Evolutionary conservation across 305 asterid species (phyloP).

Genomic region (Andrographis paniculata): DNA sequence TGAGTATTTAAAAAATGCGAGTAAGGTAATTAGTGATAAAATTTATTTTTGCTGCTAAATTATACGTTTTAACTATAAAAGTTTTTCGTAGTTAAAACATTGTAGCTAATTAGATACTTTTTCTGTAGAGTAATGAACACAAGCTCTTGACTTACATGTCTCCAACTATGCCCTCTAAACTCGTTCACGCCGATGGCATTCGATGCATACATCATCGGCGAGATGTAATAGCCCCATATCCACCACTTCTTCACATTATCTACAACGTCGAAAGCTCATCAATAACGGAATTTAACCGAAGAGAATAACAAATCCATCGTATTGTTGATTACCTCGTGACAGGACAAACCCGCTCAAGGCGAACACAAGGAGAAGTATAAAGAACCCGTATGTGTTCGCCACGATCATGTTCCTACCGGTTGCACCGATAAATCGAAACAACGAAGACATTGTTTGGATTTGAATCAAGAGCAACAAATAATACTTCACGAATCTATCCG

Average conservation of each 20-base stretch:
- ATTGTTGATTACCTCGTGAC: slow-evolving; percentile 23
- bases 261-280: neutral
- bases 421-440: slow-evolving; percentile 25
- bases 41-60: no score
- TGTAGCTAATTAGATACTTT: neutral
- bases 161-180: slow-evolving; percentile 30
- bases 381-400: slow-evolving; percentile 24
- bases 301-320: neutral
- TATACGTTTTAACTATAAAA: no score
- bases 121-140: neutral
- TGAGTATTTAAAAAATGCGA: no score
- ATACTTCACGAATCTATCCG: no score
- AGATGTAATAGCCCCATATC: slow-evolving; percentile 38
- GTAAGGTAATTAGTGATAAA: no score
- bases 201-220: slow-evolving; percentile 30
- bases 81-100: no score
- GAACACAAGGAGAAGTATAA: slow-evolving; percentile 10
- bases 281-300: neutral
- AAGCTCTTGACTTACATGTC: slow-evolving; percentile 14
- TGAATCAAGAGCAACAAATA: slow-evolving; percentile 17
- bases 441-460: slow-evolving; percentile 19
- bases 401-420: slow-evolving; percentile 17
- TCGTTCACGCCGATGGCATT: slow-evolving; percentile 30
- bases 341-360: slow-evolving; percentile 23
- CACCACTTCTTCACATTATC: slow-evolving; percentile 34